A percentile compares a stretch with the other conserved stretches of the same genome.
These are phyloP conservation scores for Verticillium nonalfalfae DNA, from an alignment of 2,329 filamentous ascomycete species.

Conservation along the genomic window DNA sequence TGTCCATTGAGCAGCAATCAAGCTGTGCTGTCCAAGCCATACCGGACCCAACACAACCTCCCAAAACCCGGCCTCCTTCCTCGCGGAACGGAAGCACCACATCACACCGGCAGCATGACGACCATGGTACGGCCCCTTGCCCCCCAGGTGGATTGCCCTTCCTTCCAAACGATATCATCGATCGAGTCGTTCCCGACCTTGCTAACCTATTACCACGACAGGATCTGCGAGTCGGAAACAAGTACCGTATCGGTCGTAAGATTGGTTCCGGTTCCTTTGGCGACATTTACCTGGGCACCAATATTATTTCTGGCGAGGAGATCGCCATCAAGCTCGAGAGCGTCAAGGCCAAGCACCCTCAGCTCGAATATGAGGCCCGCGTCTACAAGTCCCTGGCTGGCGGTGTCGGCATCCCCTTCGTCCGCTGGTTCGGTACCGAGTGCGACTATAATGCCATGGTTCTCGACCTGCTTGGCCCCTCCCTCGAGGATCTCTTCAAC, in stretches of 20 bases:
- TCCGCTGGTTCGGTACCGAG: constrained; percentile 14
- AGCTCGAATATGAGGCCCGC: constrained; percentile 11
- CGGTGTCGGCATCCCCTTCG: constrained; percentile 14
- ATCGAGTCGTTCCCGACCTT: constrained; percentile 2
- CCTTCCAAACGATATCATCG: neutral
- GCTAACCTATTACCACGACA: neutral
- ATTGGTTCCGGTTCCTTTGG: constrained; percentile 14
- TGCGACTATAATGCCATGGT: constrained; percentile 15
- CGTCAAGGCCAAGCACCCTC: neutral
- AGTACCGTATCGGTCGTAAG: constrained; percentile 12
- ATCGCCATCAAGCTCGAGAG: constrained; percentile 22
- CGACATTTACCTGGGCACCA: constrained; percentile 13
- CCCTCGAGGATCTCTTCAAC: constrained; percentile 79
- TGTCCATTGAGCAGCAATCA: neutral
- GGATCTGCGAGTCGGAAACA: constrained; percentile 13
- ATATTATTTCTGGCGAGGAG: constrained; percentile 18
- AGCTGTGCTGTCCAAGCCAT: neutral
- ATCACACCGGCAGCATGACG: neutral
- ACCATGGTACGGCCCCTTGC: constrained; percentile 2
- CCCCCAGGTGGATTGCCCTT: neutral
- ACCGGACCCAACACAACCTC: neutral
- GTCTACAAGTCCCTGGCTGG: constrained; percentile 9
- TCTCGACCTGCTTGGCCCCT: constrained; percentile 42
- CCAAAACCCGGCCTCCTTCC: neutral
- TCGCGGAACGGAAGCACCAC: neutral